Conservation (phyloP, 139 green algal genomes). For the Chlorella sorokiniana region DNA sequence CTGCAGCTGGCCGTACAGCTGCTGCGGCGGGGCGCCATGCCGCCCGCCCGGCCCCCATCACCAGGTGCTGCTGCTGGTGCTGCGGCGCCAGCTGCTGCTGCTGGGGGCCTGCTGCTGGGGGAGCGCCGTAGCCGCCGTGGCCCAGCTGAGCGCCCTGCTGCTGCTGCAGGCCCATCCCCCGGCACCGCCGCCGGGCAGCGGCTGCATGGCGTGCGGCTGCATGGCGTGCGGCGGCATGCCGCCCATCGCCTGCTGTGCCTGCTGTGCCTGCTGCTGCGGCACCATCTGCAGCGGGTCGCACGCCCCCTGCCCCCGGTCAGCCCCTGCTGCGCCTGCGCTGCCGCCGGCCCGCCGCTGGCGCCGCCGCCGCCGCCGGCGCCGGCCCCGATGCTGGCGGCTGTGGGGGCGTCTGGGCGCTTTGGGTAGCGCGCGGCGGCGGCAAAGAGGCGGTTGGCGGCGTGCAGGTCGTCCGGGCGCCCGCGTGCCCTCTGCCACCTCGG, state of each 20-base stretch:
- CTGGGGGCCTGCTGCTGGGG: background rate
- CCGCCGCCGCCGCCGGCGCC: background rate
- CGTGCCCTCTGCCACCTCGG: conserved; percentile 32
- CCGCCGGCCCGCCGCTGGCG: background rate
- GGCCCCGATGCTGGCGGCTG: conserved; percentile 1
- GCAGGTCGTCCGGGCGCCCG: conserved; percentile 27
- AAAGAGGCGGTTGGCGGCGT: conserved; percentile 23
- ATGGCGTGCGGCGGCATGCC: background rate
- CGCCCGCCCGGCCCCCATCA: background rate
- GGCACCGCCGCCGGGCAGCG: background rate
- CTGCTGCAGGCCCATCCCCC: background rate
- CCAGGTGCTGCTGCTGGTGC: background rate
- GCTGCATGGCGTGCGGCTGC: background rate
- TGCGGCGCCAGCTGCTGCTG: background rate
- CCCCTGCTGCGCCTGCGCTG: background rate
- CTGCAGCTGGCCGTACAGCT: background rate
- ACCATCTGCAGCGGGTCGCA: background rate
- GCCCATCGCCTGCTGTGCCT: background rate
- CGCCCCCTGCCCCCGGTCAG: background rate
- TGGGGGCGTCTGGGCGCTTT: conserved; percentile 25
- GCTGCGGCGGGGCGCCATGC: background rate
- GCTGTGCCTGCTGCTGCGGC: conserved; percentile 8
- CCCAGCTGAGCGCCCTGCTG: background rate
- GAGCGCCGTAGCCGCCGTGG: background rate
- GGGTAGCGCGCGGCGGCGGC: conserved; percentile 5